These are phyloP conservation scores for Pulveroboletus sp. DNA, from an alignment of 768 basidiomycete species.

Conservation along the genomic window DNA sequence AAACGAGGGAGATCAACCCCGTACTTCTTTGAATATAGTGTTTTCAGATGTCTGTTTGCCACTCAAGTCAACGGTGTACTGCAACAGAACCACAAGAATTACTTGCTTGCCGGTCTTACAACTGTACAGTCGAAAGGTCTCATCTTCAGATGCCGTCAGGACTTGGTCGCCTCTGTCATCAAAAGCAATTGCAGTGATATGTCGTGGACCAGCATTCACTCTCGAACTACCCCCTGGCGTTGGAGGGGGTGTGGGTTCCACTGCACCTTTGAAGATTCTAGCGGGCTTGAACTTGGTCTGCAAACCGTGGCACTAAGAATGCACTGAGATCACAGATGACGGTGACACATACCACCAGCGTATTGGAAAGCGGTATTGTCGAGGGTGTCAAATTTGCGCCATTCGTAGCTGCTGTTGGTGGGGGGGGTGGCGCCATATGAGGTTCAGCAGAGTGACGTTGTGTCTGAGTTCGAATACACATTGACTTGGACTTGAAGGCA, in stretches of 20 bases:
- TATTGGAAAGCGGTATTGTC: slow-evolving; percentile 43
- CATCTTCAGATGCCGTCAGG: slow-evolving; percentile 87
- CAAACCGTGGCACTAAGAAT: slow-evolving; percentile 3
- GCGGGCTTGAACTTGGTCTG: slow-evolving; percentile 81
- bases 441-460: slow-evolving; percentile 4
- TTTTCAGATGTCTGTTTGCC: slow-evolving; percentile 59
- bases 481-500: slow-evolving; percentile 33
- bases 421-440: slow-evolving; percentile 38
- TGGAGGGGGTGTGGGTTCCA: slow-evolving; percentile 55
- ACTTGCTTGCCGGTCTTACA: slow-evolving; percentile 93
- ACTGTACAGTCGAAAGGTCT: slow-evolving; percentile 84
- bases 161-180: slow-evolving; percentile 87
- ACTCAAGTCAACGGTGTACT: slow-evolving; percentile 27
- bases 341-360: slow-evolving; percentile 43
- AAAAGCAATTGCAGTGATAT: slow-evolving; percentile 86
- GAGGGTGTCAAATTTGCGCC: slow-evolving; percentile 24
- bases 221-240: slow-evolving; percentile 37
- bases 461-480: slow-evolving; percentile 55
- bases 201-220: slow-evolving; percentile 46
- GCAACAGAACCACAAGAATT: slow-evolving; percentile 16
- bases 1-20: slow-evolving; percentile 93
- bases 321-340: background rate
- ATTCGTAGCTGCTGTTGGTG: slow-evolving; percentile 33
- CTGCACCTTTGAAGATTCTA: slow-evolving; percentile 78
- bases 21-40: slow-evolving; percentile 90